Percentiles rank a stretch among this genome's conserved stretches.
Evolutionary conservation across 163 green algal genomes (phyloP).

Genomic region (Coccomyxa subellipsoidea): DNA sequence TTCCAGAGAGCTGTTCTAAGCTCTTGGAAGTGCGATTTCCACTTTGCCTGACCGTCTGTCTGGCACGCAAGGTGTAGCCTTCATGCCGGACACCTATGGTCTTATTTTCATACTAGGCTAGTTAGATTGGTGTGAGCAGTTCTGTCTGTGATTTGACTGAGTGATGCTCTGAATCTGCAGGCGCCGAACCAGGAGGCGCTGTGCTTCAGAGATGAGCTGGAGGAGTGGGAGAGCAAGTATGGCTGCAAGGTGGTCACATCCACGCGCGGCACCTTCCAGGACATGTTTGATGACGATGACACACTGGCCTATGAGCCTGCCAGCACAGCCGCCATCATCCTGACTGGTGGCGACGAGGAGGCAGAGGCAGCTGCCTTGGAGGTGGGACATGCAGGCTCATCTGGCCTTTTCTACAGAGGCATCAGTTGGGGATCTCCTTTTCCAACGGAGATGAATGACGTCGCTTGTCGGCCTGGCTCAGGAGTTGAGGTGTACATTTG

Average conservation of each 20-base stretch:
- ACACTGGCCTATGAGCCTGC: conserved; percentile 66
- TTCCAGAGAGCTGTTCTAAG: too few species aligned
- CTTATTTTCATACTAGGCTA: too few species aligned
- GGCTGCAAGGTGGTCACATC: conserved; percentile 38
- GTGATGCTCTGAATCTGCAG: conserved; percentile 26
- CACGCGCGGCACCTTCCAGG: conserved; percentile 46
- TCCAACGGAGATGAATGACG: too few species aligned
- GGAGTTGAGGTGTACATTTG: too few species aligned
- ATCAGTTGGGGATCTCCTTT: too few species aligned
- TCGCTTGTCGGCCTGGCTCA: too few species aligned
- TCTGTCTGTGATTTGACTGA: background rate
- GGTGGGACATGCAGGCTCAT: conserved; percentile 38
- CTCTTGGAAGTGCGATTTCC: too few species aligned
- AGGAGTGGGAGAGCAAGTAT: conserved; percentile 47
- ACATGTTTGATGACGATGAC: conserved; percentile 82
- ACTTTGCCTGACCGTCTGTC: too few species aligned
- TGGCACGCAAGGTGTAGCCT: too few species aligned
- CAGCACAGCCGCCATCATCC: conserved; percentile 69
- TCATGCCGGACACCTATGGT: too few species aligned
- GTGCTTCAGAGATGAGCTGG: conserved; percentile 51
- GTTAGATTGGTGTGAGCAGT: too few species aligned
- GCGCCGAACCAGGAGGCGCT: conserved; percentile 58
- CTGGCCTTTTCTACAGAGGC: too few species aligned
- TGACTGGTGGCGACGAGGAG: conserved; percentile 70
- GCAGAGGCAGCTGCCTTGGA: conserved; percentile 61